Base-by-base conservation (phyloP, 192 early-diverging fungal species). In the Martensiomyces pterosporus region DNA sequence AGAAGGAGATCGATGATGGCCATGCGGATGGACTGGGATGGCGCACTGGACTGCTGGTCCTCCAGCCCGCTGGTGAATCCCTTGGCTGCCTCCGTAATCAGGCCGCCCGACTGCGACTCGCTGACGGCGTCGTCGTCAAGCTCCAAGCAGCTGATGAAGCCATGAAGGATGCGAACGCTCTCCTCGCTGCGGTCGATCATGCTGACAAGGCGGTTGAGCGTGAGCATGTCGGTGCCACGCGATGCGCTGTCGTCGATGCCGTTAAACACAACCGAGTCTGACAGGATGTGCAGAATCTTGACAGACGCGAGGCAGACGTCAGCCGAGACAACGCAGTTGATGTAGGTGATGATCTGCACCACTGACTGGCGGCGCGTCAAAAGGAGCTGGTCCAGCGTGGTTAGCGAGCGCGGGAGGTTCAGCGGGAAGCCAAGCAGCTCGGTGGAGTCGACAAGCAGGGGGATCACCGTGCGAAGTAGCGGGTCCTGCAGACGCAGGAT, bases 1-100 rank as follows among this genome's bases (percentile, higher is more conserved):
- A 96, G 58, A 33, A 98, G 67, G 45, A 97, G 62, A 38, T 94
- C 87, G 36, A 97, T 64, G 33, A 96, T 88, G 5, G 90, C 86
- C 32, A 91, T 68, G 1, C 89, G 85, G 18, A 94, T 77, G 23
- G 83, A 47, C 62, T 82, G 81, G 14, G 63, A 55, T 21, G 78
- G 33, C 7, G 73, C 72, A 14, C 45, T 22, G 14, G 47, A 19
- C 22, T 49, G 49, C 48, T 59, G 56, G 17, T 63, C 43, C 3
- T 80, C 67, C 16, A 67, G 45, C 14, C 77, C 73, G 40, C 60
- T 70, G 17, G 67, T 70, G 43, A 70, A 58, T 23, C 68, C 44
- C 42, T 55, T 39, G 47, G 66, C 29, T 17, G 56, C 52, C 46
- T 57, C 27, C 43, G 65, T 55, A 22, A 77, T 66, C 24, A 57